These are phyloP conservation scores for Septoria linicola DNA, from an alignment of 2,329 filamentous ascomycete species.

Conservation along the genomic window DNA sequence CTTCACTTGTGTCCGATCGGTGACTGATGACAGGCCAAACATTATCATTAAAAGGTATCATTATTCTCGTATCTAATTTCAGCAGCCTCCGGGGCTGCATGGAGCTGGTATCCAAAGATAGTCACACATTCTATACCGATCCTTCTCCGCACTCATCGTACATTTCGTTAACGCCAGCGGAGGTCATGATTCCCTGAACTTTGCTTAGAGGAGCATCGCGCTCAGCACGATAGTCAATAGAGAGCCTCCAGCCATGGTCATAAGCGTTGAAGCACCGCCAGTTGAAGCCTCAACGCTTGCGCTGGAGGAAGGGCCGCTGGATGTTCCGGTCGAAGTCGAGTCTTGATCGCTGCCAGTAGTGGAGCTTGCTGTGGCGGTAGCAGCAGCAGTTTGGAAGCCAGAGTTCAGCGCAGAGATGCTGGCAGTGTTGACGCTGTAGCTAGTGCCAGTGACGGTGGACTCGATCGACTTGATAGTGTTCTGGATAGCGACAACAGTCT, in stretches of 20 bases:
- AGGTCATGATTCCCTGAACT: no score
- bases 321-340: conserved; percentile 17
- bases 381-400: conserved; percentile 14
- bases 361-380: conserved; percentile 17
- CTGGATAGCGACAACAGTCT: conserved; percentile 27
- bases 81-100: no score
- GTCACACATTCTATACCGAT: not conserved
- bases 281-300: conserved; percentile 18
- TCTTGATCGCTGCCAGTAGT: conserved; percentile 5
- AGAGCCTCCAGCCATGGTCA: conserved; percentile 23
- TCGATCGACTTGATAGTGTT: conserved; percentile 26
- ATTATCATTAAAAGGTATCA: not conserved
- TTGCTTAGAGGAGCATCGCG: not conserved
- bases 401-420: conserved; percentile 29
- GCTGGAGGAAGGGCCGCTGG: conserved; percentile 14
- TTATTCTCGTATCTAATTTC: no score
- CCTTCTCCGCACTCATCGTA: not conserved
- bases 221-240: conserved; percentile 28
- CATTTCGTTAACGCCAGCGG: no score
- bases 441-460: conserved; percentile 29
- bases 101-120: no score
- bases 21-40: no score
- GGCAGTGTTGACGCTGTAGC: conserved; percentile 31
- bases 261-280: conserved; percentile 20
- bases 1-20: no score